phyloP scores from a whole-genome alignment of 768 basidiomycete genomes.

The Cantharellus anzutake region DNA sequence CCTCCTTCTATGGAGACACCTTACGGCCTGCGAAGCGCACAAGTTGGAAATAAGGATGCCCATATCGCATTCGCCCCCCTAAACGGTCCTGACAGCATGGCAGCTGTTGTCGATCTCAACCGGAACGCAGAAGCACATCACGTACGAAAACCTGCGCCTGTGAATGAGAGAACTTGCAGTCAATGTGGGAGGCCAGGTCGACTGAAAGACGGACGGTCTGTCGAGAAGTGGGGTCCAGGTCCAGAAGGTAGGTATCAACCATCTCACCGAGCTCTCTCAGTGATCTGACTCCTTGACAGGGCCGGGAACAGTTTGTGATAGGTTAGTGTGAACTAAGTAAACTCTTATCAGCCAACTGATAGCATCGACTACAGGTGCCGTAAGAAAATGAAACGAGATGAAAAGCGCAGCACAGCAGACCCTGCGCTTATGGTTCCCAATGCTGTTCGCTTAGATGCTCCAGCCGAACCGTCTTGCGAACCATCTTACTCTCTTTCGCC shows the following conservation, averaged over 20 bases:
- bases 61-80: neutral
- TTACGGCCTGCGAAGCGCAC: no score
- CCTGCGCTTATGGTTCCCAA: neutral
- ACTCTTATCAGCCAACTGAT: neutral
- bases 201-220: conserved; percentile 72
- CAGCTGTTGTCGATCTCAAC: neutral
- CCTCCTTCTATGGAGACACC: no score
- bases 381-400: conserved; percentile 75
- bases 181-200: conserved; percentile 56
- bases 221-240: conserved; percentile 78
- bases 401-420: conserved; percentile 24
- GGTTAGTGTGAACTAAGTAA: conserved; percentile 18
- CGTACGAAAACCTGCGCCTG: neutral
- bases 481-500: neutral
- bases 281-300: conserved; percentile 12
- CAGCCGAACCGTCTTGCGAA: neutral
- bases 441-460: neutral
- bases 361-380: conserved; percentile 31
- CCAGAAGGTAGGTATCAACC: conserved; percentile 27
- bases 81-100: neutral
- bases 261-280: neutral
- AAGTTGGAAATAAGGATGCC: neutral
- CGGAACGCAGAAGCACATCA: neutral
- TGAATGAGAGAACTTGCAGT: conserved; percentile 41
- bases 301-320: conserved; percentile 68